Conservation (phyloP, 2,329 filamentous ascomycete genomes). For the Rutstroemia sp. region DNA sequence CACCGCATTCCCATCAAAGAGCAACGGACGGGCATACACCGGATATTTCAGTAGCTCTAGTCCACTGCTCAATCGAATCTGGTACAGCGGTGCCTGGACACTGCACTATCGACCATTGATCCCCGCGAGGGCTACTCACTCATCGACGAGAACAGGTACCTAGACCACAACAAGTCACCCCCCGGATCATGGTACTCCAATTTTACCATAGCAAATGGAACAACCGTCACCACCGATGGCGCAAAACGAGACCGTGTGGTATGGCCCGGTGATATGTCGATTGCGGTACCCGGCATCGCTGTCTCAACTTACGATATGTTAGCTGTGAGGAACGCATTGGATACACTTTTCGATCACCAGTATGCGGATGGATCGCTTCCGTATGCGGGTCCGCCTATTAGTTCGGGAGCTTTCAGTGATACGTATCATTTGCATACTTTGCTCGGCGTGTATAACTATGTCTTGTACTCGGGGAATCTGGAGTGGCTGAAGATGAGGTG, state of each 20-base stretch:
- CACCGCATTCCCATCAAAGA: constrained; percentile 36
- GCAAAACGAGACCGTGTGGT: constrained; percentile 53
- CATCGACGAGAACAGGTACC: background rate
- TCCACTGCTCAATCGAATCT: constrained; percentile 45
- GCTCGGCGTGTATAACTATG: constrained; percentile 51
- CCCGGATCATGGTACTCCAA: background rate
- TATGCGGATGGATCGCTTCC: constrained; percentile 38
- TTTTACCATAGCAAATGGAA: constrained; percentile 18
- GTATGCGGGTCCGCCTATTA: constrained; percentile 43
- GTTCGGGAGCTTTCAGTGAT: constrained; percentile 38
- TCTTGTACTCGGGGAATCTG: constrained; percentile 49
- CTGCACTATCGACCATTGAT: constrained; percentile 25
- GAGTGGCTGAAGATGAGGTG: constrained; percentile 41
- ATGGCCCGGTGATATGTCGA: constrained; percentile 56
- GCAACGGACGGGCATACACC: constrained; percentile 43
- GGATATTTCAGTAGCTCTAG: constrained; percentile 45
- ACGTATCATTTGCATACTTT: constrained; percentile 55
- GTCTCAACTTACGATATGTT: constrained; percentile 46
- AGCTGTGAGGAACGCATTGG: constrained; percentile 42
- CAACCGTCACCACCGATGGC: constrained; percentile 38
- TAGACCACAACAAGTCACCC: background rate
- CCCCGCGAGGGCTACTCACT: background rate
- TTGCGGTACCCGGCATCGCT: constrained; percentile 46
- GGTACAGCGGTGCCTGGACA: constrained; percentile 43
- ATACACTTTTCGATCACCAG: constrained; percentile 32